These are phyloP conservation scores for Edaphochlamys debaryana DNA, from an alignment of 139 green algal species.

Conservation along the genomic window DNA sequence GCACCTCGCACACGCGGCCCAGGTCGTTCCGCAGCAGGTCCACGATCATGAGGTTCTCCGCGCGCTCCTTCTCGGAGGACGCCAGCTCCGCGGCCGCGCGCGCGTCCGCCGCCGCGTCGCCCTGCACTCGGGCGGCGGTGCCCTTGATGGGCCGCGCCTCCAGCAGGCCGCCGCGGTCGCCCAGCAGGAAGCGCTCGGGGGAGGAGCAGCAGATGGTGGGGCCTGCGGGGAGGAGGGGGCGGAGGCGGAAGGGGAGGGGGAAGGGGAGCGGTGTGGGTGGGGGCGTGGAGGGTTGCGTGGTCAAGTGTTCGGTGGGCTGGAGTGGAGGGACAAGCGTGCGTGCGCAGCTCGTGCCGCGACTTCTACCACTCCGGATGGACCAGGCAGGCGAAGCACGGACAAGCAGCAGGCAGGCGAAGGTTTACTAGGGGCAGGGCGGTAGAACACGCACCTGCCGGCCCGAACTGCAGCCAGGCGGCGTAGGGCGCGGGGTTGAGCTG, in stretches of 20 bases:
- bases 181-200: conserved; percentile 95
- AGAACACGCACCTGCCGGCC: conserved; percentile 19
- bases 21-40: conserved; percentile 99
- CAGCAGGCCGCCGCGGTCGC: conserved; percentile 73
- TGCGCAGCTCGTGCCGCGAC: too few relatives aligned
- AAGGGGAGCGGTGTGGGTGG: too few relatives aligned
- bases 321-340: too few relatives aligned
- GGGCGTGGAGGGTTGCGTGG: too few relatives aligned
- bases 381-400: too few relatives aligned
- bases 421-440: too few relatives aligned
- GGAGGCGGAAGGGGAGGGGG: background rate
- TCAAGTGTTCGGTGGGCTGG: too few relatives aligned
- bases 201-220: conserved; percentile 89
- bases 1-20: conserved; percentile 77
- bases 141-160: conserved; percentile 98
- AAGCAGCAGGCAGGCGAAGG: too few relatives aligned
- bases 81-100: conserved; percentile 58
- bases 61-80: conserved; percentile 87
- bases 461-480: conserved; percentile 86
- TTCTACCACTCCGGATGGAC: too few relatives aligned
- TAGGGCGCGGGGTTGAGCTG: conserved; percentile 95
- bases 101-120: conserved; percentile 70
- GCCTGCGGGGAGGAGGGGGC: background rate
- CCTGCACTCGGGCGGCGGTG: conserved; percentile 63
- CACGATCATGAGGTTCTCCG: conserved; percentile 99